Evolutionary conservation across 2,329 filamentous ascomycete species (phyloP), one percentile per base, ranked within the genome.

Genomic region (Elsinoe arachidis): DNA sequence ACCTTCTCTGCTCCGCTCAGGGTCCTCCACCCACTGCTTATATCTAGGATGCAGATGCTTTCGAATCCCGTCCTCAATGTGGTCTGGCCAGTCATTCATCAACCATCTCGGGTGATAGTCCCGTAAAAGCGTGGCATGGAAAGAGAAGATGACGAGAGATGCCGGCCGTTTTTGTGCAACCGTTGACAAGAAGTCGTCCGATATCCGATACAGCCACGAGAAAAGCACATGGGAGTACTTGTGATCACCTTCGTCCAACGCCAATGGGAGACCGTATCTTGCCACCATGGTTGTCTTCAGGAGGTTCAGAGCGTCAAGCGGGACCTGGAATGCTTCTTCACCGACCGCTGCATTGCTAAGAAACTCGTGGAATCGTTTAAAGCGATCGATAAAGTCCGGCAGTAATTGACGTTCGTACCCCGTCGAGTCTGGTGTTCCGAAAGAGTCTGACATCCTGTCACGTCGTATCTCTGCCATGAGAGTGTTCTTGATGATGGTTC

Each of bases 21-120:
- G 26, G 26, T 46, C 12, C 14, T 51, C 30, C 15, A 51, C 30
- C 46, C 46, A 51, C 26, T 51, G 46, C 46, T 51, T 23, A 19
- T 51, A 51, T 19, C 46, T 35, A 34, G 46, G 30, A 19, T 35
- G 46, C 12, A 51, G 46, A 19, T 51, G 14, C 46, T 51, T 51
- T 30, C 14, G n/a, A 10, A 35, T n/a, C 5, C 46, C 46, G 2
- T 15, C 30, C 26, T 15, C 17, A 3, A 35, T 51, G 34, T 51
- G 46, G n/a, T 51, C 46, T 19, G 46, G 46, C 46, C 46, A 51
- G 12, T 51, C 46, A 35, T 51, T 34, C 46, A 51, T 51, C 12
- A 51, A 9, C 46, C 46, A 51, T 11, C 21, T 26, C 10, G 46
- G 46, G 2, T n/a, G 12, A 19, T 51, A 51, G 26, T 51, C 46